phyloP scores from a whole-genome alignment of 1,284 basidiomycete genomes.

The Malassezia nana region DNA sequence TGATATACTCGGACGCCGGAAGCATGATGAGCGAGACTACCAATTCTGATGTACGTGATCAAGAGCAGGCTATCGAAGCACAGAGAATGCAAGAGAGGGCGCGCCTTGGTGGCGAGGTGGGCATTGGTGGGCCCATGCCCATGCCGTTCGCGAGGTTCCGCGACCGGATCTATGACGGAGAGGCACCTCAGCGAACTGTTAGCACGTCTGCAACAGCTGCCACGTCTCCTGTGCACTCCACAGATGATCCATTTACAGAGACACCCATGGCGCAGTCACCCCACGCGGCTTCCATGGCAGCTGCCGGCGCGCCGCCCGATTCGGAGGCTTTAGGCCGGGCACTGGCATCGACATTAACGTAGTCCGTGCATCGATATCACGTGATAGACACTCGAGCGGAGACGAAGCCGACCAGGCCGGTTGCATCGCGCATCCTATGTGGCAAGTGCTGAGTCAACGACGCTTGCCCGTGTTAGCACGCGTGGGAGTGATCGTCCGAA shows the following conservation, averaged over 20 bases:
- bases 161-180: neutral
- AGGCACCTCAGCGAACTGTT: neutral
- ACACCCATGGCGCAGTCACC: neutral
- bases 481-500: neutral
- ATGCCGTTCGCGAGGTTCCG: neutral
- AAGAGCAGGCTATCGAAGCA: constrained; percentile 33
- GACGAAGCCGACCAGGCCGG: neutral
- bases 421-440: neutral
- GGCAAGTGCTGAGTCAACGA: neutral
- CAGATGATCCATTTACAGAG: neutral
- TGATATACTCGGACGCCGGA: constrained; percentile 33
- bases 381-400: neutral
- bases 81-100: constrained; percentile 39
- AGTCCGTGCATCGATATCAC: neutral
- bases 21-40: constrained; percentile 25
- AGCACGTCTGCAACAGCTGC: constrained; percentile 12
- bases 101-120: constrained; percentile 33
- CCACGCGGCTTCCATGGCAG: neutral
- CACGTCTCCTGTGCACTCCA: neutral
- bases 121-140: constrained; percentile 26
- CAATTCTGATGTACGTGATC: constrained; percentile 20
- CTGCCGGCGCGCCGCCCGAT: neutral
- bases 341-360: neutral
- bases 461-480: neutral
- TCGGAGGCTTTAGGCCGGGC: neutral